These are phyloP conservation scores for Lactifluus subvellereus DNA, from an alignment of 768 basidiomycete species.

Conservation along the genomic window DNA sequence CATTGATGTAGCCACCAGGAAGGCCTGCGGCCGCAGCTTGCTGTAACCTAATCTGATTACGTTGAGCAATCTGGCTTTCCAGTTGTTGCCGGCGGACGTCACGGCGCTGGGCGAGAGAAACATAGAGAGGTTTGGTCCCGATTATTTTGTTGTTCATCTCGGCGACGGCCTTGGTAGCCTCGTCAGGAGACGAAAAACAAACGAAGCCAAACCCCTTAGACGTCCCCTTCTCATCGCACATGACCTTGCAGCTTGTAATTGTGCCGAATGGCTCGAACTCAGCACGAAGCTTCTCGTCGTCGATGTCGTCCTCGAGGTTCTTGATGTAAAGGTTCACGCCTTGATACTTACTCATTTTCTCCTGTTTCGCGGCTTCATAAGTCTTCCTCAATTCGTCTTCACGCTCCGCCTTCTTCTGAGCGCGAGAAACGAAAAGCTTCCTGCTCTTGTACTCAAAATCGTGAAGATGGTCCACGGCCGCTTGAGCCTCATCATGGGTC, in stretches of 20 bases:
- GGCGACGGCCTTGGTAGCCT: slow-evolving; percentile 97
- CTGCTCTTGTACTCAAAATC: slow-evolving; percentile 79
- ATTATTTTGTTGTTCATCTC: slow-evolving; percentile 99
- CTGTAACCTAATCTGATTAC: slow-evolving; percentile 94
- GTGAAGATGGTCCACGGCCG: slow-evolving; percentile 84
- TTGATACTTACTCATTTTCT: slow-evolving; percentile 96
- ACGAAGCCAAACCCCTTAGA: slow-evolving; percentile 99
- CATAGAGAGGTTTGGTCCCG: slow-evolving; percentile 96
- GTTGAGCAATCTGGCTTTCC: slow-evolving; percentile 97
- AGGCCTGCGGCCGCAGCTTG: slow-evolving; percentile 88
- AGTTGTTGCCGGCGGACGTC: slow-evolving; percentile 98
- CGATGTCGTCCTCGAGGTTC: slow-evolving; percentile 97
- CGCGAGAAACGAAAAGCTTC: slow-evolving; percentile 92
- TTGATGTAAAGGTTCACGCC: slow-evolving; percentile 99
- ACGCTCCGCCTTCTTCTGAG: slow-evolving; percentile 97
- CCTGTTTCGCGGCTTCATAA: slow-evolving; percentile 94
- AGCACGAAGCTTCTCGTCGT: slow-evolving; percentile 92
- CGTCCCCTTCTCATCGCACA: slow-evolving; percentile 91
- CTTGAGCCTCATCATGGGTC: slow-evolving; percentile 84
- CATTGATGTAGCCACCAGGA: slow-evolving; percentile 76
- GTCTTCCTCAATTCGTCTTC: slow-evolving; percentile 92
- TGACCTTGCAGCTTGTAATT: slow-evolving; percentile 98
- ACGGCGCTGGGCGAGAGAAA: slow-evolving; percentile 96
- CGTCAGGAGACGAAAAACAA: slow-evolving; percentile 96
- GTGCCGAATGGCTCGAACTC: slow-evolving; percentile 97